phyloP scores from a whole-genome alignment of 768 basidiomycete species.

The Ramaria sp. region DNA sequence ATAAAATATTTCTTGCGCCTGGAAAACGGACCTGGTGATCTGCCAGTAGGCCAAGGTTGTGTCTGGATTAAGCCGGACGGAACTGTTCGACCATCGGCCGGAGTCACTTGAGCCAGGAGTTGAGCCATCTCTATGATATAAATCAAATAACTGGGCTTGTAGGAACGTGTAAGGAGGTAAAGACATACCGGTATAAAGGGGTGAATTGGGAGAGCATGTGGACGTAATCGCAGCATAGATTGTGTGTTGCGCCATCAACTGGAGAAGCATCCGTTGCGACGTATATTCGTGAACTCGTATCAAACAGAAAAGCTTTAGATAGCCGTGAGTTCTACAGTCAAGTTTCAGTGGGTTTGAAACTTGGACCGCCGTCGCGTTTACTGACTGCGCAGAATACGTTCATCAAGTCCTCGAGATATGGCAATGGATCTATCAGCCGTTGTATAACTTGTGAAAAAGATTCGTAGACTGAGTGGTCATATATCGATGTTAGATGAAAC shows the following conservation, averaged over 20 bases:
- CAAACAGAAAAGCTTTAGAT: constrained; percentile 90
- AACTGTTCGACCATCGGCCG: constrained; percentile 12
- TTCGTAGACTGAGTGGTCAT: constrained; percentile 85
- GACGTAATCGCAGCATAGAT: constrained; percentile 84
- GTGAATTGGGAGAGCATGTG: constrained; percentile 81
- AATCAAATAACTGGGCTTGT: neutral
- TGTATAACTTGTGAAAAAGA: constrained; percentile 87
- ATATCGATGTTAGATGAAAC: constrained; percentile 87
- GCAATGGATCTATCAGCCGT: constrained; percentile 73
- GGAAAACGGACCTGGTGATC: constrained; percentile 51
- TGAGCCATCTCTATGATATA: constrained; percentile 6
- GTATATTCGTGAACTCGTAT: constrained; percentile 73
- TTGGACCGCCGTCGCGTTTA: neutral
- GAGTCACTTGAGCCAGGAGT: constrained; percentile 13
- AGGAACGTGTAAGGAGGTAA: neutral
- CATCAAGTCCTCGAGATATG: constrained; percentile 77
- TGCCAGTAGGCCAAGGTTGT: constrained; percentile 80
- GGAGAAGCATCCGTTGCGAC: constrained; percentile 92
- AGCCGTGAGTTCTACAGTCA: constrained; percentile 70
- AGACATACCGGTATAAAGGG: constrained; percentile 65
- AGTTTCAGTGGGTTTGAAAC: neutral
- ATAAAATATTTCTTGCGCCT: too few relatives aligned
- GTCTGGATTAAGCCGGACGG: constrained; percentile 39
- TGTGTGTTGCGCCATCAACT: constrained; percentile 80
- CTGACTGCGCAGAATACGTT: constrained; percentile 75